Percentiles rank a stretch among this genome's conserved stretches.
phyloP scores from a whole-genome alignment of 208 protist species.

The Leishmania martiniquensis region DNA sequence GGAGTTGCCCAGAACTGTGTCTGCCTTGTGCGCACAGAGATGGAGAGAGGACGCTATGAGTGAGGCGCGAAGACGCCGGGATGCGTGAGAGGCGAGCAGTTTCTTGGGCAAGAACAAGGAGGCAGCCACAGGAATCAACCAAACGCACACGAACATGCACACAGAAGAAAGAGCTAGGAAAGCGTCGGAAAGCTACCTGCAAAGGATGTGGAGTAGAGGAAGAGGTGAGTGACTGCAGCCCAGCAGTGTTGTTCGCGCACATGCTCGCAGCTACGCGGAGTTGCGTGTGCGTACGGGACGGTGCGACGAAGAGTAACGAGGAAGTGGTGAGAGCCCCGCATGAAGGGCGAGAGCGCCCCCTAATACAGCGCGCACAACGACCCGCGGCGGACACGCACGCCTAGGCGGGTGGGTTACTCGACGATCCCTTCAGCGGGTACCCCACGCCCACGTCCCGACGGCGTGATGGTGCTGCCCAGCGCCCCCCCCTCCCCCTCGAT shows the following conservation, averaged over 20 bases:
- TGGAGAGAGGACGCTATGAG: no score
- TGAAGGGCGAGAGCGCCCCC: not conserved
- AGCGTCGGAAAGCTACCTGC: no score
- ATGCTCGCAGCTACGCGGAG: not conserved
- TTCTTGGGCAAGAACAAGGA: no score
- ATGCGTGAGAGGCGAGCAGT: no score
- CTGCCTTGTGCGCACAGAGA: no score
- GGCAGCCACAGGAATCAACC: no score
- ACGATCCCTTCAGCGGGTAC: not conserved
- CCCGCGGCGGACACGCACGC: not conserved
- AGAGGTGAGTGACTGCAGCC: not conserved
- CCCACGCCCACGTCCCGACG: not conserved
- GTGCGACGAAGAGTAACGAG: not conserved
- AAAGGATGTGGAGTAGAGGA: not conserved
- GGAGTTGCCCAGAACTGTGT: no score
- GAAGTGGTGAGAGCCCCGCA: not conserved
- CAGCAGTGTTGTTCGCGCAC: not conserved
- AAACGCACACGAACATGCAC: no score
- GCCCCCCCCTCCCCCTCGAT: not conserved
- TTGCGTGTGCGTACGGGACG: not conserved
- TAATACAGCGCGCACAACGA: not conserved
- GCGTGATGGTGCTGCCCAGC: not conserved
- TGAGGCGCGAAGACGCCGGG: no score
- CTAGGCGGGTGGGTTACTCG: not conserved
- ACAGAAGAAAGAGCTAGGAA: no score